These are phyloP conservation scores for Persicaria tinctoria DNA, from an alignment of 148 eudicot species.

Conservation along the genomic window DNA sequence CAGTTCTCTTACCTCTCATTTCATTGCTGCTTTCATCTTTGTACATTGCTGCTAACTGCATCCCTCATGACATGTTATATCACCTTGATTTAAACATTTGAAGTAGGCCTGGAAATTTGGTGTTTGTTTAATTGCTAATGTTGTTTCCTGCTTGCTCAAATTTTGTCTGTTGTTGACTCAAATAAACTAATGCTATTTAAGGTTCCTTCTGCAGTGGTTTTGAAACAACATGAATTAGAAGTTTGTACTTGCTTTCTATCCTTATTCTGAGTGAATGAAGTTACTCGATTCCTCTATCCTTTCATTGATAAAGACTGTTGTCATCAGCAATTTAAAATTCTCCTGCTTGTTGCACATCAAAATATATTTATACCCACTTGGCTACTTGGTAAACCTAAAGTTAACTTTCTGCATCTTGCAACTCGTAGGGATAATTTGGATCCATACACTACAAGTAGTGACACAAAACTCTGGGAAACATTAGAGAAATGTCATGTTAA, in stretches of 20 bases:
- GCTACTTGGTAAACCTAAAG: background rate
- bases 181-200: no score
- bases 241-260: background rate
- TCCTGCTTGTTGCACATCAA: background rate
- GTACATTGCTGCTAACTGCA: background rate
- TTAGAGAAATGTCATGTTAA: constrained; percentile 72
- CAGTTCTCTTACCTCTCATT: background rate
- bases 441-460: constrained; percentile 49
- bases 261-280: background rate
- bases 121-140: no score
- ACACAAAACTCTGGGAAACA: constrained; percentile 57
- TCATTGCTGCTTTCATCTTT: background rate
- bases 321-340: background rate
- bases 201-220: no score
- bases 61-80: no score
- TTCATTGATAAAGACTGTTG: background rate
- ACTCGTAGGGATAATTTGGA: constrained; percentile 72
- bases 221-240: no score
- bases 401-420: background rate
- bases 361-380: background rate
- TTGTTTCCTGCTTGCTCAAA: no score
- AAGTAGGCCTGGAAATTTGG: no score
- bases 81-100: no score
- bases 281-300: background rate
- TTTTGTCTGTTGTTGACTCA: no score